Base-by-base conservation (phyloP, 176 grass and related monocot species). In the Panicum miliaceum region DNA sequence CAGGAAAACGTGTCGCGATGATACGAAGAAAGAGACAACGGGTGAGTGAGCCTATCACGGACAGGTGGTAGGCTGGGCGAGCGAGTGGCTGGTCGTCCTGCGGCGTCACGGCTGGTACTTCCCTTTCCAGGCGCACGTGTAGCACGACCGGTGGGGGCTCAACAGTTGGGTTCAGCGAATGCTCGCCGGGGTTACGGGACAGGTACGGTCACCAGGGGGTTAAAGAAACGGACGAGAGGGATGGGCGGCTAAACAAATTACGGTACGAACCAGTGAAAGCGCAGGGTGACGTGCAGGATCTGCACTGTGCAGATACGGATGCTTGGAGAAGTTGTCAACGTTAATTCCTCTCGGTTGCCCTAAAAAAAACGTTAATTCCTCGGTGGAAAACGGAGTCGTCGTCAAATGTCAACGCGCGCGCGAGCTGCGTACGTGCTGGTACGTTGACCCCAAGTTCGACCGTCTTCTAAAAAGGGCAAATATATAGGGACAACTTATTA, bases 41-140 rank as follows among this genome's bases (percentile, higher is more conserved):
- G 25, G 25, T 47, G 53, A 22, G 27, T 23, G 67, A 41, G 27
- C 50, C 65, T 68, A 40, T 56, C 53, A 3, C 3, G 7, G 37
- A 23, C 1, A n/a, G n/a, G n/a, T 6, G 68, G 74, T 59, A 1
- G 76, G 12, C 27, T 22, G 20, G 12, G n/a, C 7, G 40, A 8
- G 40, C 8, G 40, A 23, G 64, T 57, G 36, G 38, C 63, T 41
- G 35, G 34, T 26, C 22, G 34, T 26, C 22, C 29, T 29, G 36
- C 56, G 40, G 26, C 65, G 48, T 73, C 68, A 73, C 52, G 42
- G 41, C 23, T 47, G 45, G 4, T 68, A 68, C 40, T 61, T 22
- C 27, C 60, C 61, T 68, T 68, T 66, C 51, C 43, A 19, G 76
- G 8, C 11, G 20, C 83, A 82, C 83, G 78, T 90, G 88, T 77